A percentile compares a stretch with the other conserved stretches of the same genome.
phyloP scores from a whole-genome alignment of 176 grass and related monocot genomes.

The Hsuehochloa calcarea region DNA sequence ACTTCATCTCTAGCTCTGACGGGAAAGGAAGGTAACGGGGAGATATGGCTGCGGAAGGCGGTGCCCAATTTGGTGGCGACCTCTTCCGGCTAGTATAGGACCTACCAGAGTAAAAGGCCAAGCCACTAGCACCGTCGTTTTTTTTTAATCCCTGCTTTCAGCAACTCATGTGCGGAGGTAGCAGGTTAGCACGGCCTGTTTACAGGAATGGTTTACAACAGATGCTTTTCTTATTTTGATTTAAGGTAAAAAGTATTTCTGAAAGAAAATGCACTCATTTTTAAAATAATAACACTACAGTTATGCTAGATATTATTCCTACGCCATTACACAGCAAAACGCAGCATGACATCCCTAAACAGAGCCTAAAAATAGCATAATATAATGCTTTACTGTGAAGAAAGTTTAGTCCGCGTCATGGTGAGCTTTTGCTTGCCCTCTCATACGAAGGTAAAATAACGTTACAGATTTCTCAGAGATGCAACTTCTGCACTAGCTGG shows the following conservation, averaged over 20 bases:
- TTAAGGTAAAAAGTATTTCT: background rate
- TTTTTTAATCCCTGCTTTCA: background rate
- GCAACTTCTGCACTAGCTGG: background rate
- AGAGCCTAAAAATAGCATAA: background rate
- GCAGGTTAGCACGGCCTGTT: background rate
- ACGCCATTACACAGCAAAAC: background rate
- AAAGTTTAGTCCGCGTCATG: background rate
- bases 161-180: background rate
- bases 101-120: background rate
- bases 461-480: background rate
- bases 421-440: conserved; percentile 14
- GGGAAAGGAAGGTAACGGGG: no score
- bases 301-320: background rate
- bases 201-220: no score
- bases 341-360: background rate
- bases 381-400: background rate
- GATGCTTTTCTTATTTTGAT: background rate
- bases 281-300: background rate
- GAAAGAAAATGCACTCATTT: background rate
- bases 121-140: background rate
- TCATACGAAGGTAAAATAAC: background rate
- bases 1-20: no score
- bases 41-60: no score
- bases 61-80: no score
- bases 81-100: background rate